Evolutionary conservation across 2,329 filamentous ascomycete genomes (phyloP), one percentile per base, ranked within the genome.

Genomic region (Phialemoniopsis sp.): DNA sequence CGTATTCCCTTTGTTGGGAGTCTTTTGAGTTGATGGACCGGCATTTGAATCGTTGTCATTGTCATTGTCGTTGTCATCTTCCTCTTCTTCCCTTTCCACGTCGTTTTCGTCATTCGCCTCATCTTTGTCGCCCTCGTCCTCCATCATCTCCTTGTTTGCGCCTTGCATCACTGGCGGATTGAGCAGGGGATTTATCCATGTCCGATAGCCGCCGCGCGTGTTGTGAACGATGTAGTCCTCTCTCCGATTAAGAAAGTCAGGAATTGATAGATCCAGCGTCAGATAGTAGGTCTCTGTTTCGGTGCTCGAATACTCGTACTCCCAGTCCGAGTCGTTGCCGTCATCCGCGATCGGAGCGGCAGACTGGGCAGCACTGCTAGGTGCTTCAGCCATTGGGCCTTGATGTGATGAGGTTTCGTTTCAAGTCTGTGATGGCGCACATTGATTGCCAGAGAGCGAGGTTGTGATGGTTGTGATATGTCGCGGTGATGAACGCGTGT

Each of bases 221-320:
- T 58, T 59, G 35, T 56, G 57, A 16, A 58, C 50, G 12, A 62
- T 55, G 39, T 62, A 59, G 13, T 63, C 60, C 31, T 70, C 62
- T 35, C 62, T 61, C 31, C 54, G 47, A 17, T 66, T 61, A 28
- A 72, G 69, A 50, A 80, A 78, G 47, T 79, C 75, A 13, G 73
- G 72, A 32, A 78, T 73, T 0, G 79, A 82, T 8, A 84, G 65
- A 50, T 84, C 80, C 36, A 84, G 58, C 2, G 80, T 80, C 8
- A 84, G 56, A 47, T 83, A 82, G 54, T 78, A 83, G 1, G 74
- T 82, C 79, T 84, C 80, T 13, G 70, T 80, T 51, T 84, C 78
- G 0, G 76, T 80, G 3, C 64, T 59, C 0, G 80, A 83, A 51
- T 84, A 84, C 48, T 84, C 80, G 47, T 82, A 83, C 51, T 84